phyloP scores from a whole-genome alignment of 495 filamentous ascomycete species.

The Xylaria longipes region DNA sequence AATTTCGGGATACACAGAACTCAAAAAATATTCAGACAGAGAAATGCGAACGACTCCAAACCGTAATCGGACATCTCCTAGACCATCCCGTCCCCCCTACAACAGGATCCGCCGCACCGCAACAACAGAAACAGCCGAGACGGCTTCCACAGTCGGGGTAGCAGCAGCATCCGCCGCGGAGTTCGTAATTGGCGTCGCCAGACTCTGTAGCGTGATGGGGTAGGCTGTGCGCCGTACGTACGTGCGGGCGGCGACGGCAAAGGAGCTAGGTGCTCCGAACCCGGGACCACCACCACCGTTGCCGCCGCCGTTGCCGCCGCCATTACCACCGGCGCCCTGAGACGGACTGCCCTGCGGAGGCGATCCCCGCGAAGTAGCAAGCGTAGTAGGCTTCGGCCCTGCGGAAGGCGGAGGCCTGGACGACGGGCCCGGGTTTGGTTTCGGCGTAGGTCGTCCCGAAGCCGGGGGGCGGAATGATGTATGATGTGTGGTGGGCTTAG shows the following conservation, averaged over 20 bases:
- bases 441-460: background rate
- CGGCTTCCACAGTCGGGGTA: background rate
- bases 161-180: background rate
- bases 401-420: background rate
- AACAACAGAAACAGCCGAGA: background rate
- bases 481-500: background rate
- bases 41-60: background rate
- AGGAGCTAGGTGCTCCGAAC: conserved; percentile 2
- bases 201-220: conserved; percentile 16
- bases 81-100: background rate
- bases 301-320: background rate
- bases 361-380: background rate
- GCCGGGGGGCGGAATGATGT: background rate
- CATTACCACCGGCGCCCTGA: background rate
- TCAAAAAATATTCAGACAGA: background rate
- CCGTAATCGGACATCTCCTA: background rate
- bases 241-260: background rate
- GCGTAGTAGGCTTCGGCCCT: conserved; percentile 4
- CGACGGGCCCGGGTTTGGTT: background rate
- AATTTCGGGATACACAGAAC: background rate
- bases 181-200: conserved; percentile 20
- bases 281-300: background rate
- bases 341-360: background rate
- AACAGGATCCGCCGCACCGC: background rate
- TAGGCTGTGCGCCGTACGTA: background rate